phyloP scores from a whole-genome alignment of 2,329 filamentous ascomycete genomes.

The Cephalotrichum gorgonifer region DNA sequence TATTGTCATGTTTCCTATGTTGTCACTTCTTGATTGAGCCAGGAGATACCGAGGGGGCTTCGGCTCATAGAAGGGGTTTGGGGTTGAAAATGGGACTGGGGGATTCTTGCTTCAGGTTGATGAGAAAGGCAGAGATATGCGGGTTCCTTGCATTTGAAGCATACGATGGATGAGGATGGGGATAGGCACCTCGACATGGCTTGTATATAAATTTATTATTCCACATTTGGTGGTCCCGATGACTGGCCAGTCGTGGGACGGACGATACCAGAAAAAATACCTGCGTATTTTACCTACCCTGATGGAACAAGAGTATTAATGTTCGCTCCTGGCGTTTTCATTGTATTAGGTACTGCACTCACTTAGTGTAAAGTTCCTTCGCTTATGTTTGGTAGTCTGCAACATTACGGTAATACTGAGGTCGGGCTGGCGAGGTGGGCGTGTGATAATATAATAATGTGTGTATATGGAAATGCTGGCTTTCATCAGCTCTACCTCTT shows the following conservation, averaged over 20 bases:
- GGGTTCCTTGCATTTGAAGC: neutral
- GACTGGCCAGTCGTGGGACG: too few species aligned
- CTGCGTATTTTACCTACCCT: neutral
- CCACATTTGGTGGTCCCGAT: neutral
- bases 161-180: neutral
- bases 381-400: too few species aligned
- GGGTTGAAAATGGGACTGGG: conserved; percentile 1
- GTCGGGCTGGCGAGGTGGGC: neutral
- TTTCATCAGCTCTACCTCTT: neutral
- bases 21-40: neutral
- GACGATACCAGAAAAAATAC: conserved; percentile 11
- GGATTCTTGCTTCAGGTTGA: neutral
- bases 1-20: neutral
- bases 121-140: neutral
- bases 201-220: conserved; percentile 1
- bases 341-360: too few species aligned
- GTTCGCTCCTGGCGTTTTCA: too few species aligned
- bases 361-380: too few species aligned
- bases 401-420: too few species aligned
- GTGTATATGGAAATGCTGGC: neutral
- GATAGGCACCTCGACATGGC: neutral
- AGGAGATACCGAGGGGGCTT: neutral
- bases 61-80: conserved; percentile 2
- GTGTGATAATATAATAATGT: neutral
- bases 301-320: too few species aligned